Evolutionary conservation across 345 rosid genomes (phyloP), one percentile per base, ranked within the genome.

Genomic region (Gossypium mustelinum): DNA sequence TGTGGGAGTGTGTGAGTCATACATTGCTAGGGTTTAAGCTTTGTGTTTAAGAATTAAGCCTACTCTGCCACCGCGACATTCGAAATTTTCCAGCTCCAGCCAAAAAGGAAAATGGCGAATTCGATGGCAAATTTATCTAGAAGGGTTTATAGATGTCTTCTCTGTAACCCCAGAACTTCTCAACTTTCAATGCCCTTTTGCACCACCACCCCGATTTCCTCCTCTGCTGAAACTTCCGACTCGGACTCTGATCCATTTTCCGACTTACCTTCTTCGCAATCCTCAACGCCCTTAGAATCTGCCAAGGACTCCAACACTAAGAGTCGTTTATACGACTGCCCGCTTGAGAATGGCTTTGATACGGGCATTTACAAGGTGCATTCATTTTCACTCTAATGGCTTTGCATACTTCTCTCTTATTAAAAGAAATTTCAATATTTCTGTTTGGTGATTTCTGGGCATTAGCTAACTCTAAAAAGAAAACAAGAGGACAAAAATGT

Each of bases 341-440:
- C 76, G 9, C 92, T 94, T 25, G 95, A 91, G 77, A 82, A 87
- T 43, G 98, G 98, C 76, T 89, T 94, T 51, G 95, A 92, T 72
- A 25, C 8, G 25, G 98, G 98, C 79, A 57, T 88, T 79, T 94
- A 80, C 87, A 94, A 87, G 97, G 97, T 89, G 34, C 34, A 59
- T 52, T 58, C 14, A 1, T 7, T 51, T 75, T 4, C 59, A 4
- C 59, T 7, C n/a, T 56, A 50, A 11, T 41, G 74, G 0, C 13
- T 76, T 39, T 58, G 2, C 14, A 7, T 5, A 34, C 41, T 7
- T 5, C 41, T 34, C 41, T 34, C 41, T 34, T 34, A 34, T 34
- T 34, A 34, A 34, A 34, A 34, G 7, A 20, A 41, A 29, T 70
- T 70, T 9, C 2, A 39, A 12, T 39, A 9, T 55, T 71, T 54